Percentiles rank a stretch among this genome's conserved stretches.
These are phyloP conservation scores for Pichia heedii DNA, from an alignment of 805 yeast genomes.

Conservation along the genomic window DNA sequence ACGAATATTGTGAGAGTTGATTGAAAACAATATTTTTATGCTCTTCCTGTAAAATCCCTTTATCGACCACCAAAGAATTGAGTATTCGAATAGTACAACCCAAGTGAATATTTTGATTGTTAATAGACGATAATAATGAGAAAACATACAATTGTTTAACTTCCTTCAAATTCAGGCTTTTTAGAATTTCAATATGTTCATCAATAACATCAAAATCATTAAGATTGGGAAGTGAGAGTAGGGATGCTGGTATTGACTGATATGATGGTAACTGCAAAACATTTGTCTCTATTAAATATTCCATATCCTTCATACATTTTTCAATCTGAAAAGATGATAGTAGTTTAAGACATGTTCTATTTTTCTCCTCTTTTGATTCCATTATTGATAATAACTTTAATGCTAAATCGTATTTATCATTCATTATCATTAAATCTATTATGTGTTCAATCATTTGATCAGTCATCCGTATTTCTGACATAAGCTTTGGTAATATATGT, in stretches of 20 bases:
- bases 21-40: slow-evolving; percentile 16
- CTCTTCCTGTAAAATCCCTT: slow-evolving; percentile 5
- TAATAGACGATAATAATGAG: slow-evolving; percentile 15
- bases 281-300: neutral
- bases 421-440: slow-evolving; percentile 6
- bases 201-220: slow-evolving; percentile 9
- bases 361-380: slow-evolving; percentile 1
- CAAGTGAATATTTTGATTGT: slow-evolving; percentile 12
- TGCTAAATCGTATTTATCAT: slow-evolving; percentile 7
- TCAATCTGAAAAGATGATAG: slow-evolving; percentile 6
- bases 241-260: slow-evolving; percentile 7
- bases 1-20: slow-evolving; percentile 11
- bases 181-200: neutral
- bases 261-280: neutral
- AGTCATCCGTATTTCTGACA: neutral
- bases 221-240: slow-evolving; percentile 5
- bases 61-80: slow-evolving; percentile 4
- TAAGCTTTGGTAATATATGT: neutral
- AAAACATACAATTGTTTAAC: slow-evolving; percentile 12
- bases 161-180: neutral
- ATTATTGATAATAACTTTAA: slow-evolving; percentile 8
- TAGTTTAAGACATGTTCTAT: slow-evolving; percentile 5
- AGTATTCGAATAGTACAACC: slow-evolving; percentile 13
- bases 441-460: slow-evolving; percentile 7
- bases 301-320: slow-evolving; percentile 3